phyloP scores from a whole-genome alignment of 371 early-diverging fungal genomes.

The Rhizopus delemar region DNA sequence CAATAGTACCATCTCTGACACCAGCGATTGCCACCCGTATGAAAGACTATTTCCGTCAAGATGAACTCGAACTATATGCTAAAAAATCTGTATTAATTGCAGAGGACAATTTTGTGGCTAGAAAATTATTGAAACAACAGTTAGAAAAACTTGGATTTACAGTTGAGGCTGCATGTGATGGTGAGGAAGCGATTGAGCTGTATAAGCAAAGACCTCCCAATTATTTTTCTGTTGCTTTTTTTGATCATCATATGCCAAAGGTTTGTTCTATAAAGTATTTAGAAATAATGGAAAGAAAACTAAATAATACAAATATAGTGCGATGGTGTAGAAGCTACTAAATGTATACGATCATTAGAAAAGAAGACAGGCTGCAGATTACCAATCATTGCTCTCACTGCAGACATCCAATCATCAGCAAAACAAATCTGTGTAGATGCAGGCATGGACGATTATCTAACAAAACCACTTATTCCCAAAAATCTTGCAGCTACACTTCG shows the following conservation, averaged over 20 bases:
- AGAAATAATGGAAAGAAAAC: not conserved
- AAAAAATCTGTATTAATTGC: constrained; percentile 47
- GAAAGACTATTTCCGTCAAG: constrained; percentile 37
- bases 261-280: constrained; percentile 22
- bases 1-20: constrained; percentile 14
- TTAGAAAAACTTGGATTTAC: constrained; percentile 50
- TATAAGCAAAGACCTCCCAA: constrained; percentile 35
- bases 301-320: constrained; percentile 27
- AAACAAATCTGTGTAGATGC: constrained; percentile 53
- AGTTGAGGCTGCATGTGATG: constrained; percentile 52
- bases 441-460: constrained; percentile 65
- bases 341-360: constrained; percentile 37
- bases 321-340: constrained; percentile 63
- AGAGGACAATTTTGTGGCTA: constrained; percentile 54
- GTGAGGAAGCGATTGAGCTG: constrained; percentile 47
- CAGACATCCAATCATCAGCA: constrained; percentile 57
- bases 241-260: constrained; percentile 59
- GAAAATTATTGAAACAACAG: constrained; percentile 46
- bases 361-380: constrained; percentile 31
- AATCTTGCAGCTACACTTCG: constrained; percentile 38
- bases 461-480: constrained; percentile 60
- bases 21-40: constrained; percentile 25
- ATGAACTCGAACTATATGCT: constrained; percentile 38
- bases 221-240: constrained; percentile 47
- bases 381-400: constrained; percentile 62